Evolutionary conservation across 371 early-diverging fungal species (phyloP), one percentile per base, ranked within the genome.

Genomic region (Caulochytrium protostelioides): DNA sequence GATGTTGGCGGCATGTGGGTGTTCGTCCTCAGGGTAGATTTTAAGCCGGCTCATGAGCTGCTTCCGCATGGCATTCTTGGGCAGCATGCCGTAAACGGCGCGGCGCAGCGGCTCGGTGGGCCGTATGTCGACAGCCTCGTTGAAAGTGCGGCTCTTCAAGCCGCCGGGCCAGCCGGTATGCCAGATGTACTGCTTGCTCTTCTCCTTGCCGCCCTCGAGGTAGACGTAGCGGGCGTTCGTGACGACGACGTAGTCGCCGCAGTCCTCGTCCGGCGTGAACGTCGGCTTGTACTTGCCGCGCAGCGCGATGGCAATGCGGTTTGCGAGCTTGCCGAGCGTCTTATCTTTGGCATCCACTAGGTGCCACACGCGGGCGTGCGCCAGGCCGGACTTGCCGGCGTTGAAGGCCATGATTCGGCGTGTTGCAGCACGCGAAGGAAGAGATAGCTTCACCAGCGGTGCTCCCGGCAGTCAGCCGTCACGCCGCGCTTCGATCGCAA

Each of bases 241-340:
- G 16, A 97, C 90, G 8, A 97, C 92, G 1, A 94, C 92, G 47
- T 89, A 87, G 54, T 95, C 97, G 23, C 97, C 97, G 55, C 79
- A 79, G 59, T 95, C 92, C 18, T 78, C 84, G 80, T 60, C 10
- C 15, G 86, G 89, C 50, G 87, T 72, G 47, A 70, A 89, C 33
- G 81, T 82, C 17, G 94, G 94, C 68, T 92, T 92, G 57, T 92
- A 83, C 54, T 95, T 90, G 31, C 97, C 97, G 70, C 87, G 76
- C 32, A 95, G 73, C 5, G 87, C 83, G n/a, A 79, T 75, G 35
- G 84, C 79, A 36, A 92, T 77, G 26, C 74, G 62, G 23, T 79
- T 71, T 8, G 89, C 75, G 52, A 95, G 63, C 31, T 77, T 72
- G 13, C 94, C 94, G 24, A 95, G 69, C 13, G 79, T 64, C 53